Base-by-base conservation (phyloP, 1,284 basidiomycete genomes). In the Ganoderma meredithae region DNA sequence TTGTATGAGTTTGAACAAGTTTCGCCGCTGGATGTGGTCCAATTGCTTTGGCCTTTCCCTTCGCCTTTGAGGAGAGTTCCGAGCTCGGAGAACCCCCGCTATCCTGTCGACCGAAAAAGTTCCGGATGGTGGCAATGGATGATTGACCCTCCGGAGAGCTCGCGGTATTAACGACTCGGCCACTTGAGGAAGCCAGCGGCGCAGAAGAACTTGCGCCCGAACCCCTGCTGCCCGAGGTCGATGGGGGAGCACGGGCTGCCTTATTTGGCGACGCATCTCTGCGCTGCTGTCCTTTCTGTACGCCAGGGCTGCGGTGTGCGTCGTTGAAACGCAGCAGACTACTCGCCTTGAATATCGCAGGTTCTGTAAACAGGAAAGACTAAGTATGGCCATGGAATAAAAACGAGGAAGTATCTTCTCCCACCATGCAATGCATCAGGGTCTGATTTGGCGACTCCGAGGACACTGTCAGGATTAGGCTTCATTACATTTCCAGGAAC, bases 241-340 rank as follows among this genome's bases (percentile, higher is more conserved):
- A 58, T 9, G 33, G n/a, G 36, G 36, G 40, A 41, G 39, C 13
- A 60, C 58, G 40, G 22, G 40, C 27, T 43, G 40, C 31, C 31
- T 41, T 44, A 53, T 44, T 53, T 8, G 61, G 27, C 15, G 58
- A 44, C 4, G 33, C 33, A 12, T 22, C 31, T 9, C 8, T 1
- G 22, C 43, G 33, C 19, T 53, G 65, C n/a, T 55, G 65, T 33
- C 22, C 36, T 7, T 39, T 67, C 39, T 52, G 66, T 12, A 53
- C 43, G 3, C 53, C 27, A 1, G 27, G 31, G 9, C 19, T 25
- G 40, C 58, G 62, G 17, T 62, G 63, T 25, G 40, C n/a, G 43
- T 64, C 47, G 25, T 68, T 64, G 63, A 64, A 64, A 31, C 62
- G 67, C 9, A 68, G 33, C 12, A 68, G 33, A 22, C 63, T 68